Evolutionary conservation across 352 stramenopile genomes (phyloP).

Genomic region (Elongisporangium anandrum): DNA sequence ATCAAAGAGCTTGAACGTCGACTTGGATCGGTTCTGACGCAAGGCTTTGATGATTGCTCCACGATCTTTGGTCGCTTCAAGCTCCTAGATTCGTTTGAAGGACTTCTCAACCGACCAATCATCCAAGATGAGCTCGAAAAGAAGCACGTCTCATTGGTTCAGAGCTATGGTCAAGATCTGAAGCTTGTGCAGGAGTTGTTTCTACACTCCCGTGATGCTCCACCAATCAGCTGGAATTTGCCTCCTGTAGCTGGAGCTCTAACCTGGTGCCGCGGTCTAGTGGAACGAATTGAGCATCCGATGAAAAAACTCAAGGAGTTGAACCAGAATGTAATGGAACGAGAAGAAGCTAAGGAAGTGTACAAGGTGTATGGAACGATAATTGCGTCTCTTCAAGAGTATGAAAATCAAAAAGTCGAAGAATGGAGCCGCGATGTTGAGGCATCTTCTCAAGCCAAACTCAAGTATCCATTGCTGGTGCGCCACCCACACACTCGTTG

Average conservation of each 20-base stretch:
- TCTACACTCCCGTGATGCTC: slow-evolving; percentile 88
- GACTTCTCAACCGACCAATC: slow-evolving; percentile 92
- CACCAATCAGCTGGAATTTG: slow-evolving; percentile 94
- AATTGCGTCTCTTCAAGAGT: slow-evolving; percentile 95
- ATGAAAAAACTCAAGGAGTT: slow-evolving; percentile 97
- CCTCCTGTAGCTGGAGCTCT: slow-evolving; percentile 94
- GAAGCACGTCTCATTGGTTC: slow-evolving; percentile 96
- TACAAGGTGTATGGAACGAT: slow-evolving; percentile 96
- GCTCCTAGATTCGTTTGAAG: slow-evolving; percentile 96
- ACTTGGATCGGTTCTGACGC: slow-evolving; percentile 94
- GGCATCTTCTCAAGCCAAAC: slow-evolving; percentile 91
- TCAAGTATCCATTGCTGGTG: slow-evolving; percentile 93
- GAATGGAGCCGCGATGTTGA: slow-evolving; percentile 97
- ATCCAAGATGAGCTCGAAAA: slow-evolving; percentile 97
- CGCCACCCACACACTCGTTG: slow-evolving; percentile 88
- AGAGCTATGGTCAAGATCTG: slow-evolving; percentile 95
- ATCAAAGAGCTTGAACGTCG: slow-evolving; percentile 98
- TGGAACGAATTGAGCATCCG: slow-evolving; percentile 95
- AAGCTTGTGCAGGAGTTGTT: slow-evolving; percentile 98
- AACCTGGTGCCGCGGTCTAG: slow-evolving; percentile 94
- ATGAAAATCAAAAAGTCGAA: slow-evolving; percentile 96
- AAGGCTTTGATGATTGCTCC: slow-evolving; percentile 97
- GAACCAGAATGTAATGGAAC: slow-evolving; percentile 96
- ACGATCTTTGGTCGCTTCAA: slow-evolving; percentile 98
- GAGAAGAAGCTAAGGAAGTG: slow-evolving; percentile 98